Evolutionary conservation across 225 moss, liverwort and hornwort species (phyloP).

Genomic region (Asterella californica): DNA sequence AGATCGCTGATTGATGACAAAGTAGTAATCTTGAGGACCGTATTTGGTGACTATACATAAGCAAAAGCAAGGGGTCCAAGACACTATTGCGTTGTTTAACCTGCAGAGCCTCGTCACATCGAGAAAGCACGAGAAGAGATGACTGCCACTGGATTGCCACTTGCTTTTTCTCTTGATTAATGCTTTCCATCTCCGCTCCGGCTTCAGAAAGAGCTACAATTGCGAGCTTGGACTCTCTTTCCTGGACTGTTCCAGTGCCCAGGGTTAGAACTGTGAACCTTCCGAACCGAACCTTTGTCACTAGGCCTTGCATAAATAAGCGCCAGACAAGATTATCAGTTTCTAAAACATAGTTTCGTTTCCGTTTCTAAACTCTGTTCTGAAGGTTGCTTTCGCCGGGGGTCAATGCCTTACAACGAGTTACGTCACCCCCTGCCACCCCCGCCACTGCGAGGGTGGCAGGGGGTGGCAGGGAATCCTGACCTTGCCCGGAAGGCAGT

Average conservation of each 20-base stretch:
- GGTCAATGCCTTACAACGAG: no score
- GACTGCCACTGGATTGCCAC: constrained; percentile 91
- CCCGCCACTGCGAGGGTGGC: no score
- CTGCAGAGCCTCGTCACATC: constrained; percentile 70
- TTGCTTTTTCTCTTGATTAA: constrained; percentile 73
- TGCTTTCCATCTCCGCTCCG: constrained; percentile 72
- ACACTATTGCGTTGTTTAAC: constrained; percentile 19
- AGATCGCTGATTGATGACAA: background rate
- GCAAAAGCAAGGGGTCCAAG: no score
- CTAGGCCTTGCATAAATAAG: background rate
- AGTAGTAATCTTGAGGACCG: no score
- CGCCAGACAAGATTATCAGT: background rate
- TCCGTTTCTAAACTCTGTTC: no score
- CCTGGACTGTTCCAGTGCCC: constrained; percentile 52
- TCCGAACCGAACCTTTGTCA: background rate
- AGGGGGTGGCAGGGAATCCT: no score
- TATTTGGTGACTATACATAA: no score
- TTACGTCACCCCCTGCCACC: no score
- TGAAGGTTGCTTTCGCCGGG: no score
- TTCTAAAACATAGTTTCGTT: background rate
- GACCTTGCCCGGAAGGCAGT: no score
- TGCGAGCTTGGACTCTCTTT: constrained; percentile 68
- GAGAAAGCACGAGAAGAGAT: constrained; percentile 60
- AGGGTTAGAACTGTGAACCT: background rate
- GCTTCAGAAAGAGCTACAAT: constrained; percentile 64